Evolutionary conservation across 768 basidiomycete genomes (phyloP), one percentile per base, ranked within the genome.

Genomic region (Agaricus sinodeliciosus): DNA sequence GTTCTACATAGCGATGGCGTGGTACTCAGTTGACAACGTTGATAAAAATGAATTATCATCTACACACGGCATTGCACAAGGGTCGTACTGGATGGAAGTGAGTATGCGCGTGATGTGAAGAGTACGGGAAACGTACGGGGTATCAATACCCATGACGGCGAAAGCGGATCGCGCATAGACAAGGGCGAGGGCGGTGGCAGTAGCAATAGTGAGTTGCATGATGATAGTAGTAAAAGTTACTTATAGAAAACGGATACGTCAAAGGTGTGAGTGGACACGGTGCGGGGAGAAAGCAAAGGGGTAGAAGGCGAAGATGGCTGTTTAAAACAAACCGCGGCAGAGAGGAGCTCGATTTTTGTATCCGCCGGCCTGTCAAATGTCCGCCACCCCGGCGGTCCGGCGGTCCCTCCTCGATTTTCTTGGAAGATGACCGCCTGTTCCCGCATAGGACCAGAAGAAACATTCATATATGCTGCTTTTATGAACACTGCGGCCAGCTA

Each of bases 141-240:
- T 84, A 65, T 88, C 80, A 62, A 89, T 69, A n/a, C 73, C 80
- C 61, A 84, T 60, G 6, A 65, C 67, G 46, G 66, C 67, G 46
- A 60, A 46, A 46, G 59, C 76, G 65, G 51, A 72, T 56, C 65
- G 74, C 39, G 19, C 44, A 25, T 71, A 70, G 53, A 69, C 56
- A 57, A 76, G 58, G 43, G 72, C 56, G 57, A 75, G 58, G 47
- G 72, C 67, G 54, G 66, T 56, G 43, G 65, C 61, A 48, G 64
- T 57, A 42, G 65, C 60, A 48, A 64, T 43, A 57, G 59, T 59
- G 57, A 67, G 70, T 61, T 72, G 72, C 72, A 75, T 76, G 47
- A 59, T 63, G 54, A 59, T 39, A 46, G 37, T 46, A 36, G 55
- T 39, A 27, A 27, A 37, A 39, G 41, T 45, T 50, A 55, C 45